These are phyloP conservation scores for Aspergillus glaucus DNA, from an alignment of 2,329 filamentous ascomycete genomes.

Conservation along the genomic window DNA sequence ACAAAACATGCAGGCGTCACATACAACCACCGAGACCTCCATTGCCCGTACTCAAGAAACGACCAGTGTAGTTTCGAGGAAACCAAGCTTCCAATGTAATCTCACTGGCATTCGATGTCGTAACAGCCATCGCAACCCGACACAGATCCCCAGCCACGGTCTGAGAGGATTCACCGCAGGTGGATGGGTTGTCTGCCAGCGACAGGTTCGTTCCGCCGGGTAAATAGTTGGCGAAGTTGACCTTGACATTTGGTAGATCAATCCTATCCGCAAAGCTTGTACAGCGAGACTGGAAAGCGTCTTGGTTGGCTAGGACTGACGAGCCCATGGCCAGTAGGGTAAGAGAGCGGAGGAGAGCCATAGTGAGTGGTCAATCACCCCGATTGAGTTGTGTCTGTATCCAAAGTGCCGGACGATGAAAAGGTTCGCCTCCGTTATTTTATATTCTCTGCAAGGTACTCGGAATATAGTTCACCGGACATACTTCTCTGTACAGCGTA, in stretches of 20 bases:
- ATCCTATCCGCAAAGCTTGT: conserved; percentile 19
- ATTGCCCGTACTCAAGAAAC: conserved; percentile 46
- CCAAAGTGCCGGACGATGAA: too few species aligned
- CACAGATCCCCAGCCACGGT: conserved; percentile 34
- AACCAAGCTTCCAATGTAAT: conserved; percentile 46
- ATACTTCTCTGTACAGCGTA: too few species aligned
- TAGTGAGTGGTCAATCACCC: conserved; percentile 1
- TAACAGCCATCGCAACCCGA: conserved; percentile 37
- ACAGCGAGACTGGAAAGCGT: conserved; percentile 21
- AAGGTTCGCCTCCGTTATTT: too few species aligned
- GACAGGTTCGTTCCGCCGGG: conserved; percentile 32
- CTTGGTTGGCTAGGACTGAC: conserved; percentile 14
- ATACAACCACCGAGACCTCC: conserved; percentile 44
- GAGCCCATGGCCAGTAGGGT: conserved; percentile 16
- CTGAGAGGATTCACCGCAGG: conserved; percentile 30
- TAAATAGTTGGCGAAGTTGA: conserved; percentile 30
- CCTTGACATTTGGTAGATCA: conserved; percentile 22
- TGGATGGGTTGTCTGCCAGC: conserved; percentile 32
- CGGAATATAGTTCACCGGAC: too few species aligned
- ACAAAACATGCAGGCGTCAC: conserved; percentile 9
- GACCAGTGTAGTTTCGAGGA: conserved; percentile 40
- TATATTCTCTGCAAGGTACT: too few species aligned
- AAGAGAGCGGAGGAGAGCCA: conserved; percentile 8
- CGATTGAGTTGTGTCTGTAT: neutral
- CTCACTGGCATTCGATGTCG: conserved; percentile 39